Conservation (phyloP, 2,329 filamentous ascomycete genomes). For the Fusarium sp. region DNA sequence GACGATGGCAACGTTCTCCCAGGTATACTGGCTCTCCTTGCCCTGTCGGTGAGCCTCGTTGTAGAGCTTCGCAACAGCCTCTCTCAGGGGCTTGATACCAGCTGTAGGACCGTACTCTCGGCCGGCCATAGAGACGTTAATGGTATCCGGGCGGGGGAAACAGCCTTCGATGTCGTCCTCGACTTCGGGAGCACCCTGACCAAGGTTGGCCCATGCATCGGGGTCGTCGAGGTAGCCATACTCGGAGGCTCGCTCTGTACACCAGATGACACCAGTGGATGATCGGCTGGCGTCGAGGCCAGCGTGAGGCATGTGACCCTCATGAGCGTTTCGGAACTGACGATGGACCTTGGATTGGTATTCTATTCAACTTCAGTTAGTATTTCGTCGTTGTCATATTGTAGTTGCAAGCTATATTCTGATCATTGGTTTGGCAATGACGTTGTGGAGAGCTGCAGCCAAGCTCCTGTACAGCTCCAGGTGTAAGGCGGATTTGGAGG, state of each 20-base stretch:
- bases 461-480: constrained; percentile 14
- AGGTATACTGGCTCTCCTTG: constrained; percentile 90
- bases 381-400: neutral
- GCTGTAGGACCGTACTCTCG: constrained; percentile 95
- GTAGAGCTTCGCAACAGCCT: constrained; percentile 91
- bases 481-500: constrained; percentile 35
- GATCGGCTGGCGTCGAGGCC: constrained; percentile 89
- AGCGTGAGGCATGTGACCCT: constrained; percentile 90
- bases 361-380: constrained; percentile 63
- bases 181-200: constrained; percentile 93
- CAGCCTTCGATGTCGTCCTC: constrained; percentile 92
- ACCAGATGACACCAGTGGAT: constrained; percentile 96
- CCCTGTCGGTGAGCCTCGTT: constrained; percentile 91
- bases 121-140: constrained; percentile 81
- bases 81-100: constrained; percentile 89
- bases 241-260: constrained; percentile 86
- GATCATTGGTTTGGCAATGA: constrained; percentile 26
- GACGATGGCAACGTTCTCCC: constrained; percentile 98
- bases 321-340: constrained; percentile 89
- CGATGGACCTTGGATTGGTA: constrained; percentile 85
- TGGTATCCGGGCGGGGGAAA: constrained; percentile 82
- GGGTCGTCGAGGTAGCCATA: constrained; percentile 89
- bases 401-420: neutral
- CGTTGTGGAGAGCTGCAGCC: constrained; percentile 33
- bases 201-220: constrained; percentile 88